A percentile compares a stretch with the other conserved stretches of the same genome.
These are phyloP conservation scores for Nyctanthes arbortristis DNA, from an alignment of 257 asterid species.

Conservation along the genomic window DNA sequence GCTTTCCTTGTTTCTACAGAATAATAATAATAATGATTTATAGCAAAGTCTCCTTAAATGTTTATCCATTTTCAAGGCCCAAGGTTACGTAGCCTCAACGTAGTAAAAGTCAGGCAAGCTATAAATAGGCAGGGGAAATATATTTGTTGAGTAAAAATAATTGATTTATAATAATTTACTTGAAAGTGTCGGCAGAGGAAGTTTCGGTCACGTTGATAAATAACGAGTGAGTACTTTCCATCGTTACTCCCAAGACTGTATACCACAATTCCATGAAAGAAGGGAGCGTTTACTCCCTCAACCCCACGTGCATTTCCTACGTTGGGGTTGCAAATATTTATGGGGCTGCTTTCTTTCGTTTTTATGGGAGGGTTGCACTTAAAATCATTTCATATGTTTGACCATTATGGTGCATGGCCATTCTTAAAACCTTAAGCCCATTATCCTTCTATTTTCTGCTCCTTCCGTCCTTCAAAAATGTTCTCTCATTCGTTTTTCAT, in stretches of 20 bases:
- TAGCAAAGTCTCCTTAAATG: too few relatives aligned
- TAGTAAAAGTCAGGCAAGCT: too few relatives aligned
- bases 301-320: neutral
- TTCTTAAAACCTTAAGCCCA: too few relatives aligned
- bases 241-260: neutral
- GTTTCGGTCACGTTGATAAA: neutral
- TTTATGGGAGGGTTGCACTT: neutral
- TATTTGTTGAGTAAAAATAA: neutral
- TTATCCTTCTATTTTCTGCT: too few relatives aligned
- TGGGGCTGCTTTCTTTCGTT: neutral
- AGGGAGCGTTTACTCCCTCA: neutral
- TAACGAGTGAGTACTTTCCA: neutral
- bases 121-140: neutral
- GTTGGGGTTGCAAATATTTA: neutral
- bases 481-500: too few relatives aligned
- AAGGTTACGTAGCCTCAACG: too few relatives aligned
- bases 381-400: neutral
- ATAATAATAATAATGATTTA: too few relatives aligned
- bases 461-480: too few relatives aligned
- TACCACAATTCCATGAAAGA: neutral
- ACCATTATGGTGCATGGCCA: neutral
- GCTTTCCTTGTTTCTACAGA: too few relatives aligned
- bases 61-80: too few relatives aligned
- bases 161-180: too few relatives aligned
- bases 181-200: neutral